Percentiles rank a stretch among this genome's conserved stretches.
Evolutionary conservation across 495 filamentous ascomycete genomes (phyloP).

Genomic region (Corynascus novoguineensis): DNA sequence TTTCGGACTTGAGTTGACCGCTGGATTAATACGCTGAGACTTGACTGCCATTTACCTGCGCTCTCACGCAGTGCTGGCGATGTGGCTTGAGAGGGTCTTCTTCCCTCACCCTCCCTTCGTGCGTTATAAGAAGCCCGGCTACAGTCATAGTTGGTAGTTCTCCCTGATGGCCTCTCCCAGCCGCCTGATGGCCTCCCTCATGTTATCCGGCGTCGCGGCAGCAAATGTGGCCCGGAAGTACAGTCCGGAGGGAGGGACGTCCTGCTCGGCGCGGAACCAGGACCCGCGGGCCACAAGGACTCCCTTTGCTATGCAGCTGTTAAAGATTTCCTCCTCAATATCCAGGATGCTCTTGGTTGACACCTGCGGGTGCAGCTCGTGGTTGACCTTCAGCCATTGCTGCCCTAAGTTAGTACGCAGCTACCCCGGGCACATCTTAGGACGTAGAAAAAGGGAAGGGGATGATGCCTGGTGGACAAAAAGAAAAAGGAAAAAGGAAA

Average conservation of each 20-base stretch:
- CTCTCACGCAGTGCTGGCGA: too few species aligned
- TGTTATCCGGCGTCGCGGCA: conserved; percentile 66
- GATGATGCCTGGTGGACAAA: too few species aligned
- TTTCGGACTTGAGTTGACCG: too few species aligned
- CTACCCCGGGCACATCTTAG: too few species aligned
- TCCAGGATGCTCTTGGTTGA: conserved; percentile 53
- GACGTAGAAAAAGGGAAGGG: conserved; percentile 1
- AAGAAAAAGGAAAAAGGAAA: conserved; percentile 19
- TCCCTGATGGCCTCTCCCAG: conserved; percentile 65
- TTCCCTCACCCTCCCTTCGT: too few species aligned
- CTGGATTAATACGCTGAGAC: too few species aligned
- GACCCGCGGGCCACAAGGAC: conserved; percentile 75
- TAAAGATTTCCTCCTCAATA: conserved; percentile 84
- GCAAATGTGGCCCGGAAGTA: conserved; percentile 91
- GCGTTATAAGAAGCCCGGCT: too few species aligned
- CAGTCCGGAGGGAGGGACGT: conserved; percentile 43
- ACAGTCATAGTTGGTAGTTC: conserved; percentile 49
- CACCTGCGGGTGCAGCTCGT: conserved; percentile 61
- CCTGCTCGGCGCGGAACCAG: conserved; percentile 72
- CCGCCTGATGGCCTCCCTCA: conserved; percentile 70
- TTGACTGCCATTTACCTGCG: too few species aligned
- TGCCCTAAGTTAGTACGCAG: conserved; percentile 27
- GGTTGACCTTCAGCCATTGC: conserved; percentile 82
- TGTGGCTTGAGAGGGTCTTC: too few species aligned
- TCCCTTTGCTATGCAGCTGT: conserved; percentile 59